Evolutionary conservation across 208 protist genomes (phyloP).

Genomic region (Blechomonas ayalai): DNA sequence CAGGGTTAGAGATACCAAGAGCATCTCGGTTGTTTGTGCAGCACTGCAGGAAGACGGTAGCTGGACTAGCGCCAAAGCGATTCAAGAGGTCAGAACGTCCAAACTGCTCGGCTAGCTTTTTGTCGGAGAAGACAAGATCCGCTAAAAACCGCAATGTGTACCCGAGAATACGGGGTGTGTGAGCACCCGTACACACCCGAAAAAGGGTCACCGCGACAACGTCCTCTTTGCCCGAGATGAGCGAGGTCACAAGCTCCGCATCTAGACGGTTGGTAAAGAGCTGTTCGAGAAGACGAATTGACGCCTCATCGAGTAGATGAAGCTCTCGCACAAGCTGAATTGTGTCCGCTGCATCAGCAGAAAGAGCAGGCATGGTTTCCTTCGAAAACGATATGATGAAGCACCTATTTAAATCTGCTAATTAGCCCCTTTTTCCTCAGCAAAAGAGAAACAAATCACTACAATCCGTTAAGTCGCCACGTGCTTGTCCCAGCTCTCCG

Average conservation of each 20-base stretch:
- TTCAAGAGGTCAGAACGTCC: conserved; percentile 26
- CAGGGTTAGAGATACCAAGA: conserved; percentile 50
- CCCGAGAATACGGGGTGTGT: conserved; percentile 41
- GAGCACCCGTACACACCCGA: conserved; percentile 26
- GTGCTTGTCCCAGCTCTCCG: no score
- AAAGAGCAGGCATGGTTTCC: conserved; percentile 44
- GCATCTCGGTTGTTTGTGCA: conserved; percentile 27
- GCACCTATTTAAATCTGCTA: no score
- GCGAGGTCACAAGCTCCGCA: conserved; percentile 37
- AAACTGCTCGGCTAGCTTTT: conserved; percentile 38
- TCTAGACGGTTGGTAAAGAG: conserved; percentile 63
- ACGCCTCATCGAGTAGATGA: conserved; percentile 49
- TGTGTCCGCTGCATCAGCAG: conserved; percentile 54
- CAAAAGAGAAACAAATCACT: no score
- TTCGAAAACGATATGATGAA: no score
- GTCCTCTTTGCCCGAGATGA: conserved; percentile 47
- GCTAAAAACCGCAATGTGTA: conserved; percentile 75
- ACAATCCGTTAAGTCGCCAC: no score
- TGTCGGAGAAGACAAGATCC: conserved; percentile 45
- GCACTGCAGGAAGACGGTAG: conserved; percentile 42
- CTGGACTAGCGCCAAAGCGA: conserved; percentile 40
- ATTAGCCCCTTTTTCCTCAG: no score
- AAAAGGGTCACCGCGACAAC: conserved; percentile 51
- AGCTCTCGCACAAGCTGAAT: conserved; percentile 57
- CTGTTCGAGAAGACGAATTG: conserved; percentile 61